These are phyloP conservation scores for Nitzschia sp. DNA, from an alignment of 108 stramenopile species.

Conservation along the genomic window DNA sequence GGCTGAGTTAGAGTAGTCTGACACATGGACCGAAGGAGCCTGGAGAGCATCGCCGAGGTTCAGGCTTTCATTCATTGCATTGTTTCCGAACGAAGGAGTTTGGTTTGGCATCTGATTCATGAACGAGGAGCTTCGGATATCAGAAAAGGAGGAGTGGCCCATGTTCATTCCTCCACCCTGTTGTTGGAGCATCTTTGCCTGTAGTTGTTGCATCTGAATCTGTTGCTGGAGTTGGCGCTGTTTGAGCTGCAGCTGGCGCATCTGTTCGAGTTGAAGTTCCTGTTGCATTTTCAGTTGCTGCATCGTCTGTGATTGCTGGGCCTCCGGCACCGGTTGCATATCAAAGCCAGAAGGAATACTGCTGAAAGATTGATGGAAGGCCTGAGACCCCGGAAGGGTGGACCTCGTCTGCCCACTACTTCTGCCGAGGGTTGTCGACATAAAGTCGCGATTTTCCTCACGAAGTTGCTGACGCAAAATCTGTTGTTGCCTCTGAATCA, in stretches of 20 bases:
- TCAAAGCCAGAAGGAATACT: background rate
- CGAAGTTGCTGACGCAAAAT: conserved; percentile 11
- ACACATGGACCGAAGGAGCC: background rate
- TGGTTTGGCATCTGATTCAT: background rate
- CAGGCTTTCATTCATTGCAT: conserved; percentile 2
- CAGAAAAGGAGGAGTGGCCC: background rate
- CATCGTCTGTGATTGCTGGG: background rate
- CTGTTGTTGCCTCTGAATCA: conserved; percentile 15
- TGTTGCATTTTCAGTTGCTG: conserved; percentile 27
- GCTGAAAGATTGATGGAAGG: conserved; percentile 2
- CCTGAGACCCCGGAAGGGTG: background rate
- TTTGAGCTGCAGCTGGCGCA: conserved; percentile 6
- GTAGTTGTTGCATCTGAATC: conserved; percentile 1
- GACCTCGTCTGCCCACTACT: no score
- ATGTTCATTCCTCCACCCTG: background rate
- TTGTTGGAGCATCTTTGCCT: no score
- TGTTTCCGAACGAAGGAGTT: background rate
- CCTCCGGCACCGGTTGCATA: background rate
- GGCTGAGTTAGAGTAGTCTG: conserved; percentile 13
- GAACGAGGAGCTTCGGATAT: background rate
- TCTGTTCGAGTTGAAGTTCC: conserved; percentile 1
- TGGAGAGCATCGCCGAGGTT: conserved; percentile 10
- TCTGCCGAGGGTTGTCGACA: no score
- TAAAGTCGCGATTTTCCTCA: background rate
- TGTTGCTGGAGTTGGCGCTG: conserved; percentile 14